Evolutionary conservation across 345 rosid genomes (phyloP), one percentile per base, ranked within the genome.

Genomic region (Luvunga scandens): DNA sequence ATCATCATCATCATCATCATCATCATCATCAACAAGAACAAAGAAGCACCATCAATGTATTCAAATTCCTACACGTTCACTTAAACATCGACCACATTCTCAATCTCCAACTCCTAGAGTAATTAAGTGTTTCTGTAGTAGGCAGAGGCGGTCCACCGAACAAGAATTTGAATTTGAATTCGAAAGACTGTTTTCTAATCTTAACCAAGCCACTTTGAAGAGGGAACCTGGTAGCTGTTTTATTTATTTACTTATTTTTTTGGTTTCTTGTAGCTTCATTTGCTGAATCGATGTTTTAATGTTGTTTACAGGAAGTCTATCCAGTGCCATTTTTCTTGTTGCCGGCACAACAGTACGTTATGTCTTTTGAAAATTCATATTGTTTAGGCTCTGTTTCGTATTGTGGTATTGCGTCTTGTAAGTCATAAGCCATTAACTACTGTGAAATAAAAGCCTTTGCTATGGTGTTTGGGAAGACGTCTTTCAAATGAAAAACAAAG

Each of bases 101-200:
- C 50, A 48, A 72, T 57, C 45, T 36, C 21, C 38, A 24, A 22
- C 48, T 72, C 18, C 4, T 27, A 78, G 67, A 85, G 59, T 70
- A 16, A 72, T 84, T 69, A 88, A 74, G 61, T 92, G 87, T 83
- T 85, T 75, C 21, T 86, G 90, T 70, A 88, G 60, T 74, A 82
- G 82, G 66, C 79, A 83, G 50, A 42, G 50, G n/a, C 80, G 55
- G 68, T 64, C 79, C 82, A 31, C 71, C 62, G 67, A 77, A 42
- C 81, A 82, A 70, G 82, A 80, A 12, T 42, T 42, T 42, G 16
- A 42, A 53, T 83, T 85, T 59, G 83, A 85, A 55, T 78, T 87
- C 70, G 92, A 95, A 86, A 88, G 98, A 87, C 91, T 92, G 30
- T 95, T 95, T 81, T 95, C 98, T 33, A 95, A 95, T 80, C 90